Evolutionary conservation across 2,329 filamentous ascomycete species (phyloP), one percentile per base, ranked within the genome.

Genomic region (Malbranchea cinnamomea): DNA sequence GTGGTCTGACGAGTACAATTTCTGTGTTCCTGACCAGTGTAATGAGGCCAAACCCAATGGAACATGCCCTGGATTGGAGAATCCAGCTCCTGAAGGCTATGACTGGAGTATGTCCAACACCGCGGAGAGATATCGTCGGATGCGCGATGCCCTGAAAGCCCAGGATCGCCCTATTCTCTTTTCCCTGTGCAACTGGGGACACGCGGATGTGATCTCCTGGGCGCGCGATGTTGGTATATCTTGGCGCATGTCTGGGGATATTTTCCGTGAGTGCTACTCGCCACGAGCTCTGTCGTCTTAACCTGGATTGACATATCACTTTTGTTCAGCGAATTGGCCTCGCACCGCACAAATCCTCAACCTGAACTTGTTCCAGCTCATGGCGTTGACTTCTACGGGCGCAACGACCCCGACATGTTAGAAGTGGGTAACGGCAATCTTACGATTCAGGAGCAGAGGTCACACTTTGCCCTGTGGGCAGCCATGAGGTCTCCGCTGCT

Each of bases 121-220:
- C 0, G 55, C 59, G 3, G 40, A 54, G 16, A 57, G 68, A 6
- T 73, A 60, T 45, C 42, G 41, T 4, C 37, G 41, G 12, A 72
- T 73, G 68, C 53, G 62, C n/a, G 58, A 69, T 41, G 63, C 63
- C 1, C 49, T 71, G 3, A 41, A 55, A 1, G 52, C 34, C 4
- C 56, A 61, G 30, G 49, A 59, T 27, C 50, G 57, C 9, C 52
- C 57, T 0, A 69, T 71, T 8, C 44, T 64, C 3, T 70, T 62
- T 45, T 62, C 54, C 7, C 48, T 71, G 9, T 71, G 66, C 41
- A 55, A 63, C 17, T 71, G 67, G 66, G 68, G 68, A 3, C 43
- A 56, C 10, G 65, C 60, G 0, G 50, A 60, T 10, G 64, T 70
- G 3, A 56, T 60, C 30, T 41, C 44, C 3, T 71, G 67, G 65